Conservation (phyloP, 225 moss, liverwort and hornwort species). For the Pseudisothecium myosuroides region DNA sequence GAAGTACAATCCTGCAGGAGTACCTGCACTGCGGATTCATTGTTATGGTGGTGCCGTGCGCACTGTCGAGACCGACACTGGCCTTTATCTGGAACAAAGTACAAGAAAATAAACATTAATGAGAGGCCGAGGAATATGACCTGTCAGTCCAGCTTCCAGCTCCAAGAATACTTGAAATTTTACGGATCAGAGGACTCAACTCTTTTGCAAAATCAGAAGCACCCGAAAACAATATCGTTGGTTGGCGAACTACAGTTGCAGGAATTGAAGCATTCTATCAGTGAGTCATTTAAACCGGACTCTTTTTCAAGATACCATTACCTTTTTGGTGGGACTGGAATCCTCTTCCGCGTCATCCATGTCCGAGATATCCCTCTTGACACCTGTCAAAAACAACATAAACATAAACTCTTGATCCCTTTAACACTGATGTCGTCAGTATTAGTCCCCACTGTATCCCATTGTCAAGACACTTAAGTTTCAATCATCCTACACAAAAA, state of each 20-base stretch:
- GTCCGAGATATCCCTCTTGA: constrained; percentile 56
- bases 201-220: neutral
- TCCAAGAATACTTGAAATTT: neutral
- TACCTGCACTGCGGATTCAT: constrained; percentile 67
- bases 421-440: neutral
- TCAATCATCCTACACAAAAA: neutral
- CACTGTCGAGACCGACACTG: constrained; percentile 24
- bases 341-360: constrained; percentile 75
- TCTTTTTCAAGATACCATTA: neutral
- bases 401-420: neutral
- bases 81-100: constrained; percentile 54
- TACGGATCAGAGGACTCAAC: neutral
- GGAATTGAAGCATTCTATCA: neutral
- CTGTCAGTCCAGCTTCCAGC: neutral
- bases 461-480: neutral
- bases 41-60: constrained; percentile 52
- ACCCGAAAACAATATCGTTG: neutral
- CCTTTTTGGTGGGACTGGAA: constrained; percentile 71
- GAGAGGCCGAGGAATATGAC: neutral
- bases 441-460: neutral
- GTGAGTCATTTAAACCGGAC: neutral
- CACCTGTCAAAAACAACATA: constrained; percentile 16
- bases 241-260: neutral
- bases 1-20: neutral
- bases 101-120: neutral